These are phyloP conservation scores for Striga hermonthica DNA, from an alignment of 305 asterid species.

Conservation along the genomic window DNA sequence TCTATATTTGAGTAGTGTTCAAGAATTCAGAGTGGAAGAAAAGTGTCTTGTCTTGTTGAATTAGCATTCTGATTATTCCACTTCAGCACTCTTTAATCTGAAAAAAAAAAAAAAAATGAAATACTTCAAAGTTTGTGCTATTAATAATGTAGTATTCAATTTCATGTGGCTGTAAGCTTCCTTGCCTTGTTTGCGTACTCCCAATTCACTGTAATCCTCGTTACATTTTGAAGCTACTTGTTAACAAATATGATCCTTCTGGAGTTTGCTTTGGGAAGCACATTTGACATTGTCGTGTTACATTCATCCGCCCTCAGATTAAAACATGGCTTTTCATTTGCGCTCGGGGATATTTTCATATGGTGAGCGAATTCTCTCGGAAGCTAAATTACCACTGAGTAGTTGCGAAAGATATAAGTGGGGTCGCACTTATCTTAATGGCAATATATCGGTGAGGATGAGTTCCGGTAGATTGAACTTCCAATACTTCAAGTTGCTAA, in stretches of 20 bases:
- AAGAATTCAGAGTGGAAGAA: background rate
- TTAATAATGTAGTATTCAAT: background rate
- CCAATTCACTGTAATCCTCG: too few species aligned
- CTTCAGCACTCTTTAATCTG: background rate
- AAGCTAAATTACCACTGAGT: conserved; percentile 34
- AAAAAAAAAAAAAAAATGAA: background rate
- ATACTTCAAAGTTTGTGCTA: background rate
- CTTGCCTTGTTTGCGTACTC: background rate
- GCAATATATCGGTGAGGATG: conserved; percentile 37
- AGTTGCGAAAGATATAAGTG: conserved; percentile 36
- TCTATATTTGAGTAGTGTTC: too few species aligned
- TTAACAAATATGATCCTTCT: background rate
- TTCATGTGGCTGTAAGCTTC: conserved; percentile 3
- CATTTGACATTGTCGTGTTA: conserved; percentile 36
- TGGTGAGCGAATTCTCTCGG: conserved; percentile 46
- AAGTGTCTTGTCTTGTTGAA: background rate
- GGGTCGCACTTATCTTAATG: conserved; percentile 31
- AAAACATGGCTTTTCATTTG: conserved; percentile 60
- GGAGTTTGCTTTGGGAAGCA: conserved; percentile 7
- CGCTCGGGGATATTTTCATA: conserved; percentile 55
- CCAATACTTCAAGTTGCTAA: conserved; percentile 39
- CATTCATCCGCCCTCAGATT: conserved; percentile 31
- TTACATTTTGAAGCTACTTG: conserved; percentile 6
- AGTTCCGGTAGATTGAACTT: conserved; percentile 41
- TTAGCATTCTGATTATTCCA: background rate